Base-by-base conservation (phyloP, 176 grass and related monocot species). In the Phoenix roebelenii region DNA sequence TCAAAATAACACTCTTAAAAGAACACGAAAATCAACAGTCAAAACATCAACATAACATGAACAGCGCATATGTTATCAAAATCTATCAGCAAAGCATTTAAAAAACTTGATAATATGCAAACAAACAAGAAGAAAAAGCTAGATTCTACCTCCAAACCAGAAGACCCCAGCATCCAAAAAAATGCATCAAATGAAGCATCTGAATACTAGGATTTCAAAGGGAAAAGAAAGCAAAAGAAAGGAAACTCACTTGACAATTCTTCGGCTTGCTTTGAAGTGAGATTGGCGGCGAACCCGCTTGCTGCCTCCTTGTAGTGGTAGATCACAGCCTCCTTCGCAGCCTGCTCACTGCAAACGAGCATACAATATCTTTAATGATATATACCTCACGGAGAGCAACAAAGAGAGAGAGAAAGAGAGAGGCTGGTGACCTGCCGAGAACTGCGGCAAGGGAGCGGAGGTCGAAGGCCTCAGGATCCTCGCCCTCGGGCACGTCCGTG, bases 281-380 rank as follows among this genome's bases (percentile, higher is more conserved):
- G 25, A 52, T 39, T 55, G 3, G 51, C 65, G 2, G 65, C 51
- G 18, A 68, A 68, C 25, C 65, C 65, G 26, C 52, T 39, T 3
- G 52, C 65, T 52, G 65, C 51, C 10, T 68, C 25, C 65, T 51
- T 68, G 65, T 68, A 68, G 52, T 67, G 65, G 26, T 54, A 55
- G 25, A 68, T 51, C 23, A 68, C 28, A 10, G 65, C 65, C 5
- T 23, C 49, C 62, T 51, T 16, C 49, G 62, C 49, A 0, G 49
- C 49, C 49, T 50, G 49, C 62, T 65, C 62, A 52, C 62, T 65
- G 12, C 62, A 50, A 10, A 12, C 35, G 9, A 39, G 1, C 35
- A 12, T 1, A 39, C 2, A 39, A 25, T 25, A 12, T 39, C 35
- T 39, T 39, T 39, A 39, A 32, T 6, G 4, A 32, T 9, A 39